A percentile compares a stretch with the other conserved stretches of the same genome.
Conservation (phyloP, 2,329 filamentous ascomycete species). For the Cadophora sp. region DNA sequence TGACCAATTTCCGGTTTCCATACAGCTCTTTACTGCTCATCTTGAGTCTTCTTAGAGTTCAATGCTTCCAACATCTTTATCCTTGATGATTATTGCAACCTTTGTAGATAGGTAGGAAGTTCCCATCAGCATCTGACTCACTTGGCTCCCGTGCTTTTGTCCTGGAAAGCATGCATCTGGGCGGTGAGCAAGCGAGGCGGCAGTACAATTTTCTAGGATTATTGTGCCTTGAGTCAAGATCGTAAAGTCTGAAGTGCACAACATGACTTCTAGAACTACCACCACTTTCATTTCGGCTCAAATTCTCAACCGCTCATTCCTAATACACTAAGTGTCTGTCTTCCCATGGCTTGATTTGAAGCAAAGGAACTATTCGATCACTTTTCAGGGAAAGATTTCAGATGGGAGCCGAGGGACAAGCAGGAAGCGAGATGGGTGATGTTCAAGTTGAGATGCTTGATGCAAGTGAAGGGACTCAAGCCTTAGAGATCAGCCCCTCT, state of each 20-base stretch:
- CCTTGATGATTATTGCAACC: neutral
- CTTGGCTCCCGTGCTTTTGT: neutral
- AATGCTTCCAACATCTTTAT: too few relatives aligned
- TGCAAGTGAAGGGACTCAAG: neutral
- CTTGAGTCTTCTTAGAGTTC: too few relatives aligned
- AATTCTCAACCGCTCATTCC: too few relatives aligned
- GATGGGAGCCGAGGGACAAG: too few relatives aligned
- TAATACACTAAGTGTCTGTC: too few relatives aligned
- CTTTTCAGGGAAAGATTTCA: neutral
- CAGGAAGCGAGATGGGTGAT: neutral
- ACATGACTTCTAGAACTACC: neutral
- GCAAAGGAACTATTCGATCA: neutral
- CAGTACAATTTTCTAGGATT: neutral
- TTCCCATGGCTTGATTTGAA: neutral
- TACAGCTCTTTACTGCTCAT: neutral
- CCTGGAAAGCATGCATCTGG: neutral
- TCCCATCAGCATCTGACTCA: neutral
- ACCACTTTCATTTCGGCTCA: neutral
- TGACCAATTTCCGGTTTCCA: neutral
- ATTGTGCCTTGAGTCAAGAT: neutral
- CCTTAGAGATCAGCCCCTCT: neutral
- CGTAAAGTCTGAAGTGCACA: neutral
- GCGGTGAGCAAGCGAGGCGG: slow-evolving; percentile 13
- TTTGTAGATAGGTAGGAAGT: neutral
- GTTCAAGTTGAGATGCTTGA: neutral